Evolutionary conservation across 306 rosid genomes (phyloP).

Genomic region (Casuarina glauca): DNA sequence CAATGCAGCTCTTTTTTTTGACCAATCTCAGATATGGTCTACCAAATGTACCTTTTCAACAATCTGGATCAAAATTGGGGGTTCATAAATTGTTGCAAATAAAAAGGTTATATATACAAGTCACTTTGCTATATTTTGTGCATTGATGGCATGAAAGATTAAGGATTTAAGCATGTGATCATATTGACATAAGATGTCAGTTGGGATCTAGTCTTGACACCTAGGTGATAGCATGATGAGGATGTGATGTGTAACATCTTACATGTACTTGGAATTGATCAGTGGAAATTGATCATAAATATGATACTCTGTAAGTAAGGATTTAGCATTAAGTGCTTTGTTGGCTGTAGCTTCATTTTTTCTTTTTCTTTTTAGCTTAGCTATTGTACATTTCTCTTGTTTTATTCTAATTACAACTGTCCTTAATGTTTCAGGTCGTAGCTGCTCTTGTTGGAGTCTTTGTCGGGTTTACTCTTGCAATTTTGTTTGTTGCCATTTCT

Average conservation of each 20-base stretch:
- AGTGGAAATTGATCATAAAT: neutral
- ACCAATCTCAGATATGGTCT: neutral
- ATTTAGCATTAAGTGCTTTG: neutral
- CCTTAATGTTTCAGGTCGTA: slow-evolving; percentile 48
- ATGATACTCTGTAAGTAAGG: neutral
- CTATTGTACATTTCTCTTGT: slow-evolving; percentile 16
- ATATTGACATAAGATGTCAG: neutral
- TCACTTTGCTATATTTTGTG: neutral
- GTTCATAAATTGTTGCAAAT: neutral
- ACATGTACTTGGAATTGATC: neutral
- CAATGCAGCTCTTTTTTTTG: neutral
- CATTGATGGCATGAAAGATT: neutral
- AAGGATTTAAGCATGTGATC: neutral
- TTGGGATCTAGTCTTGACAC: neutral
- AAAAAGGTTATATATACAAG: neutral
- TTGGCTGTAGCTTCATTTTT: neutral
- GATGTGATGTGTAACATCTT: neutral
- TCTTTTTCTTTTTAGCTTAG: neutral
- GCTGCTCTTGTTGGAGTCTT: slow-evolving; percentile 71
- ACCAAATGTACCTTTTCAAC: neutral
- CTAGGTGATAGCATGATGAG: slow-evolving; percentile 3
- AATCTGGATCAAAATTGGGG: neutral
- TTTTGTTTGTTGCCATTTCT: slow-evolving; percentile 64
- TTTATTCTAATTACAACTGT: slow-evolving; percentile 26
- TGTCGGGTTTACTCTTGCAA: slow-evolving; percentile 65